Conservation (phyloP, 2,329 filamentous ascomycete species). For the Xylariaceae sp. region DNA sequence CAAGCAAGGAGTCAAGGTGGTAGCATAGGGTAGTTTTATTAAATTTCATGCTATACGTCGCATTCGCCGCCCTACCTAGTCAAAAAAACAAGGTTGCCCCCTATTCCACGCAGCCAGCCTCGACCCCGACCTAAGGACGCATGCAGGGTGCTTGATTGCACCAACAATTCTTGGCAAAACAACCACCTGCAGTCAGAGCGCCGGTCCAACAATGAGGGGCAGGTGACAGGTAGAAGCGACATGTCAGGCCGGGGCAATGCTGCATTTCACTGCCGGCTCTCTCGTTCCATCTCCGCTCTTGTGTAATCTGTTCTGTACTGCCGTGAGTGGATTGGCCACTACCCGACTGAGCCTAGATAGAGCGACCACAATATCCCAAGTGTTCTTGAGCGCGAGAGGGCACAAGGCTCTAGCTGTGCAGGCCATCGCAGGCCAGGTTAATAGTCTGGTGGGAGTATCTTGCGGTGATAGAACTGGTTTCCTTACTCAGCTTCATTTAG, state of each 20-base stretch:
- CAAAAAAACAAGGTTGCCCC: constrained; percentile 1
- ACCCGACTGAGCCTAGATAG: no score
- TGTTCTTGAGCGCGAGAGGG: no score
- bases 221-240: background rate
- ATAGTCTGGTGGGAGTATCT: background rate
- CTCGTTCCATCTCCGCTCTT: constrained; percentile 4
- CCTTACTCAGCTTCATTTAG: no score
- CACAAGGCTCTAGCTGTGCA: no score
- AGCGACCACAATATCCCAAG: no score
- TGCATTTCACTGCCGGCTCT: constrained; percentile 11
- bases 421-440: background rate
- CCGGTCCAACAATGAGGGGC: background rate
- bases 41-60: constrained; percentile 1
- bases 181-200: background rate
- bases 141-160: constrained; percentile 18
- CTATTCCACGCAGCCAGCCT: constrained; percentile 15
- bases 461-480: no score
- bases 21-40: background rate
- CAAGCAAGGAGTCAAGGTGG: constrained; percentile 8
- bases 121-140: constrained; percentile 5
- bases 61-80: background rate
- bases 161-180: constrained; percentile 3
- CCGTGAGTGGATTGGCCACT: constrained; percentile 2
- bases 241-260: constrained; percentile 16
- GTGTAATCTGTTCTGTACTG: background rate